Conservation (phyloP, 2,329 filamentous ascomycete genomes). For the Dothidotthia symphoricarpi region DNA sequence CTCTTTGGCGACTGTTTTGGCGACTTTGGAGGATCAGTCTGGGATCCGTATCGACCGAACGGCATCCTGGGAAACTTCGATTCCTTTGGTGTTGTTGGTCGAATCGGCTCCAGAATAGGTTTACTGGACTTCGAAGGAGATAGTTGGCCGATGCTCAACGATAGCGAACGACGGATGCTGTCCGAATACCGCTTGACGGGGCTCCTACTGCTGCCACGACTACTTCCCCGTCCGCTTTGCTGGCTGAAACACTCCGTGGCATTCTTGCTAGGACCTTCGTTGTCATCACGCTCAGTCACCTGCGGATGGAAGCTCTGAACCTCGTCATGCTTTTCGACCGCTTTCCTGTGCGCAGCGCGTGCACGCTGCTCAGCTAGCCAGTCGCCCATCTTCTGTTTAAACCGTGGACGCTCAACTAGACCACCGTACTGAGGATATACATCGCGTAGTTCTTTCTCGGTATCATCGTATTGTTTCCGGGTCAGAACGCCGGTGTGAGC, state of each 20-base stretch:
- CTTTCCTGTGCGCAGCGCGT: constrained; percentile 18
- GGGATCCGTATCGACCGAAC: constrained; percentile 1
- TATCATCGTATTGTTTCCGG: constrained; percentile 23
- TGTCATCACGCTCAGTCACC: constrained; percentile 1
- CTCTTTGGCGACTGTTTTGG: constrained; percentile 18
- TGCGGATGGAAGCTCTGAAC: constrained; percentile 8
- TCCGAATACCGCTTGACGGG: constrained; percentile 23
- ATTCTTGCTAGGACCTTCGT: constrained; percentile 1
- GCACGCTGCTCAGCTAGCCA: constrained; percentile 28
- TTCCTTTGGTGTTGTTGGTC: constrained; percentile 1
- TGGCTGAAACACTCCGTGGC: background rate
- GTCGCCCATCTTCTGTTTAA: constrained; percentile 27
- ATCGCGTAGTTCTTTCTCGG: constrained; percentile 29
- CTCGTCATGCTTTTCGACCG: constrained; percentile 6
- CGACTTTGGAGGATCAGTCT: constrained; percentile 3
- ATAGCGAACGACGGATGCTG: constrained; percentile 18
- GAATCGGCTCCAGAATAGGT: background rate
- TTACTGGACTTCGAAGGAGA: background rate
- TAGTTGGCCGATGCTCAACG: constrained; percentile 4
- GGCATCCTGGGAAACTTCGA: constrained; percentile 1
- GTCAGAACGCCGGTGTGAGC: constrained; percentile 8
- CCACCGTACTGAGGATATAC: constrained; percentile 34
- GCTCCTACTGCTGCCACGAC: constrained; percentile 5
- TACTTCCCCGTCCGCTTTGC: background rate
- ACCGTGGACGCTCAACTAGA: constrained; percentile 32